These are phyloP conservation scores for Bruguiera parviflora DNA, from an alignment of 345 rosid genomes.

Conservation along the genomic window DNA sequence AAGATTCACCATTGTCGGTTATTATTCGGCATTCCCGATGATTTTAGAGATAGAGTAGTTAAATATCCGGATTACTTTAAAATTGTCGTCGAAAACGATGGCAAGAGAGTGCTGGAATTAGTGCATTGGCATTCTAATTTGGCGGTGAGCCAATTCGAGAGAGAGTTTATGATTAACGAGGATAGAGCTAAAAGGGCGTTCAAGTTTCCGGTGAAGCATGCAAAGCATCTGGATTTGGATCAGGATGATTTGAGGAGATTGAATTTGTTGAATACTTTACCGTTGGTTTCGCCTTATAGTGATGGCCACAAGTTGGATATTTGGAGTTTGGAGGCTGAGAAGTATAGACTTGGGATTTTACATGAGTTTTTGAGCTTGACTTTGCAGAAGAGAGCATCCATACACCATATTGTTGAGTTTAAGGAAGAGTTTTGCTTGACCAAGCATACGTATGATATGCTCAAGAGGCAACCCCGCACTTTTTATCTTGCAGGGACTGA, in stretches of 20 bases:
- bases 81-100: slow-evolving; percentile 49
- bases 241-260: slow-evolving; percentile 47
- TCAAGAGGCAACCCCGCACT: slow-evolving; percentile 61
- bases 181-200: slow-evolving; percentile 58
- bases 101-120: slow-evolving; percentile 65
- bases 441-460: slow-evolving; percentile 76
- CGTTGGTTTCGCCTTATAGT: slow-evolving; percentile 76
- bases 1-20: slow-evolving; percentile 69
- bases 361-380: slow-evolving; percentile 93
- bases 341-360: slow-evolving; percentile 71
- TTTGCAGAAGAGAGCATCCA: slow-evolving; percentile 78
- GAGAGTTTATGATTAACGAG: slow-evolving; percentile 55
- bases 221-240: slow-evolving; percentile 60
- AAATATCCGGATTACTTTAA: slow-evolving; percentile 68
- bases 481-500: slow-evolving; percentile 91
- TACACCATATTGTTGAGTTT: slow-evolving; percentile 88
- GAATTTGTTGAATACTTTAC: slow-evolving; percentile 59
- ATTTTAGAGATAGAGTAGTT: slow-evolving; percentile 66
- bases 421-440: slow-evolving; percentile 91
- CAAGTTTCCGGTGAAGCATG: slow-evolving; percentile 65
- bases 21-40: slow-evolving; percentile 81
- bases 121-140: slow-evolving; percentile 68
- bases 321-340: slow-evolving; percentile 90
- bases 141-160: slow-evolving; percentile 65
- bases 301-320: slow-evolving; percentile 58